A percentile compares a stretch with the other conserved stretches of the same genome.
phyloP scores from a whole-genome alignment of 805 yeast species.

The Spathaspora passalidarum region DNA sequence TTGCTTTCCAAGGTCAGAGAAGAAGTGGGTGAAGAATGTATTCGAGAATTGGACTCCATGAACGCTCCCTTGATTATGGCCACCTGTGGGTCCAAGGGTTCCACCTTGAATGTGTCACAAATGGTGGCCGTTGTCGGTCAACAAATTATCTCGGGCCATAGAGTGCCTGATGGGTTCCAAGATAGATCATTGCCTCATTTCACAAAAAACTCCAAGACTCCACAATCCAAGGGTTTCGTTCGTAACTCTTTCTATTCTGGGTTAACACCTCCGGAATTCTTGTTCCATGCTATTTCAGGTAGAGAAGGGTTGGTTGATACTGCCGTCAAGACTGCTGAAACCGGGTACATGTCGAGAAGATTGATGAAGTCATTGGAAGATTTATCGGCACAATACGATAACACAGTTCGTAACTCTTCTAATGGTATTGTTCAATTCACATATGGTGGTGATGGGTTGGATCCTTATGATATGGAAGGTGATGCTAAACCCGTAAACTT shows the following conservation, averaged over 20 bases:
- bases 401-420: slow-evolving; percentile 90
- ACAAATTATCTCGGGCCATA: slow-evolving; percentile 96
- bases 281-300: slow-evolving; percentile 98
- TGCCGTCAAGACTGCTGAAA: slow-evolving; percentile 98
- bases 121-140: slow-evolving; percentile 99
- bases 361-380: slow-evolving; percentile 97
- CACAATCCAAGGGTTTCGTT: slow-evolving; percentile 97
- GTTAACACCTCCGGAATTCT: slow-evolving; percentile 91
- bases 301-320: slow-evolving; percentile 99
- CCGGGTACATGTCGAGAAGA: slow-evolving; percentile 98
- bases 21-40: slow-evolving; percentile 98
- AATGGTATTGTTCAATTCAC: slow-evolving; percentile 97
- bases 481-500: slow-evolving; percentile 96
- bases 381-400: slow-evolving; percentile 87
- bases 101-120: slow-evolving; percentile 95
- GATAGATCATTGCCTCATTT: slow-evolving; percentile 98
- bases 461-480: slow-evolving; percentile 99
- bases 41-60: slow-evolving; percentile 79
- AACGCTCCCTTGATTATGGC: slow-evolving; percentile 99
- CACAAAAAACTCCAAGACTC: slow-evolving; percentile 92
- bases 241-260: slow-evolving; percentile 95
- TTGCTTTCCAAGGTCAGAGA: slow-evolving; percentile 94
- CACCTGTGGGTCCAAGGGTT: slow-evolving; percentile 98
- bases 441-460: slow-evolving; percentile 98
- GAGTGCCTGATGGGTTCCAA: slow-evolving; percentile 99